Evolutionary conservation across 768 basidiomycete species (phyloP), one percentile per base, ranked within the genome.

Genomic region (Paxillus involutus): DNA sequence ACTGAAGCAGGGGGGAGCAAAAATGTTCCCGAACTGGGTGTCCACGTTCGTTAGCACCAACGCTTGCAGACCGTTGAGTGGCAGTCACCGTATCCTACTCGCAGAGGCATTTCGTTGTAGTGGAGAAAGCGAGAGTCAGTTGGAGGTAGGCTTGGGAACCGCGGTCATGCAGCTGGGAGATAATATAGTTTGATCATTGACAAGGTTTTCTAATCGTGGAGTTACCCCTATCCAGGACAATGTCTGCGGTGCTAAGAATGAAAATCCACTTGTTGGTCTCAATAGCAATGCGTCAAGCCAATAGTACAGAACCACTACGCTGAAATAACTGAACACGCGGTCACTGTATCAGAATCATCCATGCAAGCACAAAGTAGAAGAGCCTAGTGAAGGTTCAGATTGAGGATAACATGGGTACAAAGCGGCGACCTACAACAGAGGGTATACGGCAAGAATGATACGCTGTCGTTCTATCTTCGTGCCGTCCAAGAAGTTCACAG

Each of bases 291-390:
- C n/a, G n/a, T n/a, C 24, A 24, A 24, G 24, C 24, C 5, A n/a
- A 3, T 2, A 21, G 21, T 21, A 21, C 21, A 21, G 26, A 26
- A 26, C 26, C 26, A 26, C 26, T 26, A 26, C 26, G 4, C 26
- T 26, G 26, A 26, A 26, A 26, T 26, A 26, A 26, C 26, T 26
- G 26, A 26, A 26, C 26, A 6, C 26, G 5, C 26, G 19, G 49
- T 71, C 56, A 95, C 71, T 94, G 91, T 59, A 96, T 95, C 63
- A 96, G 77, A 60, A 96, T 95, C 94, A 96, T 96, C 94, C 94
- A 96, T 3, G 93, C 91, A 39, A 97, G 75, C 60, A 96, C 85
- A 72, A 95, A 95, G 68, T 95, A 97, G 71, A 97, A 96, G 32
- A 97, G 75, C 42, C 91, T 92, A 60, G 1, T 42, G 40, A 21